These are phyloP conservation scores for Saturnispora mendoncae DNA, from an alignment of 805 yeast species.

Conservation along the genomic window DNA sequence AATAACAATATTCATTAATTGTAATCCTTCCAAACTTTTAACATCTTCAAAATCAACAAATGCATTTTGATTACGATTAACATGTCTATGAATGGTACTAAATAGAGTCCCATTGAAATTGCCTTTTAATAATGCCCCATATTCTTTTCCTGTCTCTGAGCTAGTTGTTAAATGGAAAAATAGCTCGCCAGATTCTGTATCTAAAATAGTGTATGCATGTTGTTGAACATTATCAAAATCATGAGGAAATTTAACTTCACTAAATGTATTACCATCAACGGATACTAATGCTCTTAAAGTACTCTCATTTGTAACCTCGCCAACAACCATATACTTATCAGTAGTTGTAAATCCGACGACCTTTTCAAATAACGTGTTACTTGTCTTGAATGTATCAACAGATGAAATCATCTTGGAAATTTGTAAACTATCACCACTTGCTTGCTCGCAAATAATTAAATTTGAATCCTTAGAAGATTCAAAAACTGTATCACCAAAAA, in stretches of 20 bases:
- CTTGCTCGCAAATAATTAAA: constrained; percentile 57
- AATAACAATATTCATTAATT: constrained; percentile 60
- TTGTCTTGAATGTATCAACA: constrained; percentile 40
- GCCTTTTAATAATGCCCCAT: constrained; percentile 76
- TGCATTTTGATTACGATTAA: constrained; percentile 65
- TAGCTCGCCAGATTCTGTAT: constrained; percentile 60
- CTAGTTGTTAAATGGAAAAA: constrained; percentile 77
- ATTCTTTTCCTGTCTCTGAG: constrained; percentile 42
- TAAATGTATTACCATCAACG: constrained; percentile 66
- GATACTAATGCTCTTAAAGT: constrained; percentile 65
- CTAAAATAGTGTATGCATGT: constrained; percentile 72
- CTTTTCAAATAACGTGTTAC: constrained; percentile 38
- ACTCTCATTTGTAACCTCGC: constrained; percentile 42
- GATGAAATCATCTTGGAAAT: constrained; percentile 34
- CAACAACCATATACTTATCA: constrained; percentile 67
- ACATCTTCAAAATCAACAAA: constrained; percentile 85
- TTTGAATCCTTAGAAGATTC: constrained; percentile 33
- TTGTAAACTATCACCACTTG: constrained; percentile 21
- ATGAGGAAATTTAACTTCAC: constrained; percentile 73
- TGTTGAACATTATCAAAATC: constrained; percentile 48
- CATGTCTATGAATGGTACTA: constrained; percentile 55
- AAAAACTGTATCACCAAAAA: constrained; percentile 53
- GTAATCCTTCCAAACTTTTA: constrained; percentile 77
- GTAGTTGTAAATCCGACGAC: constrained; percentile 69
- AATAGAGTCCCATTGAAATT: constrained; percentile 88